These are phyloP conservation scores for Lotus japonicus DNA, from an alignment of 306 rosid species.

Conservation along the genomic window DNA sequence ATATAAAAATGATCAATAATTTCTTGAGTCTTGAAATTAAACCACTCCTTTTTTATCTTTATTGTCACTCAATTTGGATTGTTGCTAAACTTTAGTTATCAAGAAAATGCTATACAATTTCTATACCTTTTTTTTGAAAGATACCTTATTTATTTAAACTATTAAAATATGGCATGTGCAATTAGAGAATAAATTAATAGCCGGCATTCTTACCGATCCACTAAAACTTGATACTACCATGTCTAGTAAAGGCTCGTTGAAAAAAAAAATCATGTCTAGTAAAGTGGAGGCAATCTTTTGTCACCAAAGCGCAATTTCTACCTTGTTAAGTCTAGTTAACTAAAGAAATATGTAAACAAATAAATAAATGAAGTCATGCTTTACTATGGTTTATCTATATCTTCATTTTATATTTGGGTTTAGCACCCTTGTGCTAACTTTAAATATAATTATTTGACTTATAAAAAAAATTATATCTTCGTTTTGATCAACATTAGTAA, in stretches of 20 bases:
- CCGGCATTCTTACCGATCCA: slow-evolving; percentile 6
- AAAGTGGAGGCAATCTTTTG: slow-evolving; percentile 27
- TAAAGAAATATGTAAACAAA: neutral
- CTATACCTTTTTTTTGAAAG: too few relatives aligned
- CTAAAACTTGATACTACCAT: neutral
- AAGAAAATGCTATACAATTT: neutral
- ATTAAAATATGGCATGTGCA: slow-evolving; percentile 18
- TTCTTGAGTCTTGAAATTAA: neutral
- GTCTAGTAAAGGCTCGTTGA: slow-evolving; percentile 44
- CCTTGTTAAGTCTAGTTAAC: neutral
- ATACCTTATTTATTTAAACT: neutral
- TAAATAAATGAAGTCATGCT: neutral
- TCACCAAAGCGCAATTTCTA: slow-evolving; percentile 2
- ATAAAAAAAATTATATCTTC: too few relatives aligned
- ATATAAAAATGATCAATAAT: neutral
- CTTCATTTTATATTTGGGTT: too few relatives aligned
- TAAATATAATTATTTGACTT: too few relatives aligned
- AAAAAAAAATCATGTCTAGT: slow-evolving; percentile 29
- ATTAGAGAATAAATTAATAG: neutral
- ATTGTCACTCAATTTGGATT: neutral
- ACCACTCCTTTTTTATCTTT: neutral
- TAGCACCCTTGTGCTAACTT: too few relatives aligned
- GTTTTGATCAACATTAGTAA: neutral
- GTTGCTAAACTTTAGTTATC: neutral
- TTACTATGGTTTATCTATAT: neutral